Evolutionary conservation across 1,284 basidiomycete genomes (phyloP).

Genomic region (Moesziomyces parantarcticus): DNA sequence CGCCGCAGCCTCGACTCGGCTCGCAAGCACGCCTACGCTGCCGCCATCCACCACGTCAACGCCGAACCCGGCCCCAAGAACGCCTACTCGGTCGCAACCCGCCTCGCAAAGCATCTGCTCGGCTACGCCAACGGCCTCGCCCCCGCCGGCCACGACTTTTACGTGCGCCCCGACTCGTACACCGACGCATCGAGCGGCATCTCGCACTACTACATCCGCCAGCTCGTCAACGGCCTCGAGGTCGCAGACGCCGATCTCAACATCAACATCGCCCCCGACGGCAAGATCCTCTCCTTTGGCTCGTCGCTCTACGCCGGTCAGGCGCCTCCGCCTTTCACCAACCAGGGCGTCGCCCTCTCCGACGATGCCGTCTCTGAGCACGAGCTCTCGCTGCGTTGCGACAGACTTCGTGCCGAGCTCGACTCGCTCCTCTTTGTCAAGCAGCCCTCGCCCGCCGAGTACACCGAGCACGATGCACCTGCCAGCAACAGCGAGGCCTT

Average conservation of each 20-base stretch:
- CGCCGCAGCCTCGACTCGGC: slow-evolving; percentile 21
- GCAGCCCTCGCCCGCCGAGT: slow-evolving; percentile 16
- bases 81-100: slow-evolving; percentile 42
- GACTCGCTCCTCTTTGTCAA: slow-evolving; percentile 29
- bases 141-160: slow-evolving; percentile 48
- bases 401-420: slow-evolving; percentile 33
- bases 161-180: slow-evolving; percentile 58
- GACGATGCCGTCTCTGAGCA: slow-evolving; percentile 20
- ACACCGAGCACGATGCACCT: slow-evolving; percentile 20
- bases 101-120: slow-evolving; percentile 47
- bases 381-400: slow-evolving; percentile 35
- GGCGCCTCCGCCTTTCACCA: slow-evolving; percentile 48
- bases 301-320: slow-evolving; percentile 52
- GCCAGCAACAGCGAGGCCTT: slow-evolving; percentile 29
- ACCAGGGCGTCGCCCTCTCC: slow-evolving; percentile 26
- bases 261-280: slow-evolving; percentile 46
- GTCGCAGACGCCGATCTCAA: slow-evolving; percentile 58
- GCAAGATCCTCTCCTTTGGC: slow-evolving; percentile 57
- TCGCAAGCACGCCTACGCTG: slow-evolving; percentile 41
- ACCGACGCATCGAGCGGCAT: slow-evolving; percentile 51
- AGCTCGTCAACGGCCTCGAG: slow-evolving; percentile 55
- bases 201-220: slow-evolving; percentile 54
- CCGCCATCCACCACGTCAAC: slow-evolving; percentile 46
- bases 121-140: slow-evolving; percentile 33
- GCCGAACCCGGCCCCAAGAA: slow-evolving; percentile 38